Conservation (phyloP, 345 rosid genomes). For the Turritis glabra region DNA sequence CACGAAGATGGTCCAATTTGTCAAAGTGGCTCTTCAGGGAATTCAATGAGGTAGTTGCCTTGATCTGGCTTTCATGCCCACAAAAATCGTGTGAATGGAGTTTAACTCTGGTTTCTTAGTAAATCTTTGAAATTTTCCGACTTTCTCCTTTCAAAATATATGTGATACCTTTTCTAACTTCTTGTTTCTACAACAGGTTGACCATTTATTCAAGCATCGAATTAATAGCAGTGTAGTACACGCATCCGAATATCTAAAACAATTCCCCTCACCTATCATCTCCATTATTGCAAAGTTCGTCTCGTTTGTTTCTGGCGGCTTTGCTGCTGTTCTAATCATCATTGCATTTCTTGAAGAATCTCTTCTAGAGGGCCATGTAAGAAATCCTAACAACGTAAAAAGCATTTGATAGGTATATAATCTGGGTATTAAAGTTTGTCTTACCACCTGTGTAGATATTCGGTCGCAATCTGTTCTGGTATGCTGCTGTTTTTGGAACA, state of each 20-base stretch:
- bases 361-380: slow-evolving; percentile 96
- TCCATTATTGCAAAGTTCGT: slow-evolving; percentile 89
- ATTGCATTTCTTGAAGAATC: slow-evolving; percentile 99
- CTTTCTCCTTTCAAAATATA: neutral
- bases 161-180: slow-evolving; percentile 14
- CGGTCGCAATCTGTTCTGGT: slow-evolving; percentile 98
- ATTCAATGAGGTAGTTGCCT: slow-evolving; percentile 82
- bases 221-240: slow-evolving; percentile 79
- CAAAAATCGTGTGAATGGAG: neutral
- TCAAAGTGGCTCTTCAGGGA: slow-evolving; percentile 97
- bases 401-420: neutral
- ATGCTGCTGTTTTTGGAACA: slow-evolving; percentile 97
- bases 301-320: slow-evolving; percentile 96
- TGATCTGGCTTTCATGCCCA: slow-evolving; percentile 1
- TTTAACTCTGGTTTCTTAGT: neutral
- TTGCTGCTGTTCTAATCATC: slow-evolving; percentile 92
- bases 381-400: neutral
- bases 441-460: slow-evolving; percentile 65
- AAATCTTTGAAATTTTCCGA: neutral
- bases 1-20: slow-evolving; percentile 97
- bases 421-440: slow-evolving; percentile 17
- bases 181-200: slow-evolving; percentile 60
- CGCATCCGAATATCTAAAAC: slow-evolving; percentile 87
- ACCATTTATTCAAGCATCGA: slow-evolving; percentile 97
- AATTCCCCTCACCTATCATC: slow-evolving; percentile 91